These are phyloP conservation scores for Cucurbita maxima DNA, from an alignment of 306 rosid species.

Conservation along the genomic window DNA sequence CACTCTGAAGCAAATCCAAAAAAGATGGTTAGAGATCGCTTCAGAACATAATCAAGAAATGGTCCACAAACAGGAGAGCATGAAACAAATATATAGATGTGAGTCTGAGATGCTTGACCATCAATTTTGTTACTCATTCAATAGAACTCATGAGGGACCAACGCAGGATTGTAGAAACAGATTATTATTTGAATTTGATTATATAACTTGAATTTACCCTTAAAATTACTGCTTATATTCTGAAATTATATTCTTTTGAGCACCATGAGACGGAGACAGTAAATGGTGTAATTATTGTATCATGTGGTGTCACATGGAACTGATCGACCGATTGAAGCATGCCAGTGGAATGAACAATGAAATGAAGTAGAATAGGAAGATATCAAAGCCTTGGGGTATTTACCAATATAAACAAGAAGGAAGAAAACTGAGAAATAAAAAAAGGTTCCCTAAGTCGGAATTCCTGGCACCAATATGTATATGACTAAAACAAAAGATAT, in stretches of 20 bases:
- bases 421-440: not conserved
- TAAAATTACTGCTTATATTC: not conserved
- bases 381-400: not conserved
- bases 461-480: not conserved
- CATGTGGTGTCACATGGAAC: not conserved
- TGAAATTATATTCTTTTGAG: not conserved
- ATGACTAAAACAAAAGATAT: not conserved
- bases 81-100: not conserved
- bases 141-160: not conserved
- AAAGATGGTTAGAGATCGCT: not conserved
- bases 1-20: conserved; percentile 41
- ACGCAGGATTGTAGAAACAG: not conserved
- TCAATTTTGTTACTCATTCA: not conserved
- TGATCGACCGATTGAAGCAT: not conserved
- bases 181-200: not conserved
- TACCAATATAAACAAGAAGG: not conserved
- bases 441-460: not conserved
- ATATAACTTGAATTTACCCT: not conserved
- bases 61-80: not conserved
- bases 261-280: not conserved
- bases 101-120: not conserved
- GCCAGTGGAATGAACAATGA: not conserved
- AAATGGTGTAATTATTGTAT: not conserved
- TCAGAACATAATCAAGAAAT: not conserved
- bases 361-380: not conserved